Conservation (phyloP, 768 basidiomycete species). For the Calocera viscosa region DNA sequence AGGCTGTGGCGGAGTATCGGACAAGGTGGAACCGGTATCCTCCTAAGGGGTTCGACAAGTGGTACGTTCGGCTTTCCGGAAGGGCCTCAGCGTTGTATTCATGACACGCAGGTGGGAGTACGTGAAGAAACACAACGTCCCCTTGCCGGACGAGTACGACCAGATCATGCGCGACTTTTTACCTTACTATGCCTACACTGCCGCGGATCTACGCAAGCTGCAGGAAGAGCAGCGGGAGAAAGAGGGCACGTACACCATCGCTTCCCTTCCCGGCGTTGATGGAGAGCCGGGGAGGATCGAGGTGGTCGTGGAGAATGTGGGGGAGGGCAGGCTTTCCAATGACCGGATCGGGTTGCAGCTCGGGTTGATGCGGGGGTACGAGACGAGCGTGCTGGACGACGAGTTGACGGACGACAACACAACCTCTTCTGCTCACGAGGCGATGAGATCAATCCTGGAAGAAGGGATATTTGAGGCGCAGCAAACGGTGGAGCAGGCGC, state of each 20-base stretch:
- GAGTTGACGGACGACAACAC: background rate
- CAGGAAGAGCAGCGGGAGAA: slow-evolving; percentile 14
- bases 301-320: background rate
- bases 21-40: slow-evolving; percentile 28
- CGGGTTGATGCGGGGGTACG: slow-evolving; percentile 20
- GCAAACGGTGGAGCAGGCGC: background rate
- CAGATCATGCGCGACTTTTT: slow-evolving; percentile 22
- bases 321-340: slow-evolving; percentile 18
- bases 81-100: background rate
- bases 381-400: slow-evolving; percentile 17
- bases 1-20: slow-evolving; percentile 32
- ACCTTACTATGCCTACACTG: background rate
- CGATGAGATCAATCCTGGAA: slow-evolving; percentile 12
- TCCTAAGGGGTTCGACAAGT: slow-evolving; percentile 36
- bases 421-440: background rate
- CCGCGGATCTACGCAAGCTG: slow-evolving; percentile 9
- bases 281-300: slow-evolving; percentile 9
- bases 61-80: slow-evolving; percentile 24
- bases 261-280: slow-evolving; percentile 13
- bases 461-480: background rate
- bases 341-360: slow-evolving; percentile 22
- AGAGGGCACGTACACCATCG: slow-evolving; percentile 24
- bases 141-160: slow-evolving; percentile 26
- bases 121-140: slow-evolving; percentile 18
- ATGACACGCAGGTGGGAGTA: slow-evolving; percentile 19